phyloP scores from a whole-genome alignment of 768 basidiomycete genomes.

The Rhizopogon sp. region DNA sequence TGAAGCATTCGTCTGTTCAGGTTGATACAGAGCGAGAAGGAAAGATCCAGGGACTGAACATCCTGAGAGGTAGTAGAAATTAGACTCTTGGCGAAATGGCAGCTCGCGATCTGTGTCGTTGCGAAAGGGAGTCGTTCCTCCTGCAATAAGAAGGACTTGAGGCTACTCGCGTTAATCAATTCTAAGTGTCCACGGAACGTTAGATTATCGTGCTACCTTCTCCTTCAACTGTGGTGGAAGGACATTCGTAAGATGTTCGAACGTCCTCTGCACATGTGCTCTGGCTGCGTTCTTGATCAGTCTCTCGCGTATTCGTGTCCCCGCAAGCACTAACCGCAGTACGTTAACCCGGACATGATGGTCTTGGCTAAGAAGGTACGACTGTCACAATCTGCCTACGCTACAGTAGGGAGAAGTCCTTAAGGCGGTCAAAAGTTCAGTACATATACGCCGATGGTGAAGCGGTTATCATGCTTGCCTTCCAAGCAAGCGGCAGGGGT shows the following conservation, averaged over 20 bases:
- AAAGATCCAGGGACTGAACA: conserved; percentile 70
- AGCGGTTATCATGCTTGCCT: conserved; percentile 93
- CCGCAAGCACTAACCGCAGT: neutral
- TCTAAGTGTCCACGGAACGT: too few species aligned
- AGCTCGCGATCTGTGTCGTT: conserved; percentile 87
- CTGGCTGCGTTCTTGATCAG: neutral
- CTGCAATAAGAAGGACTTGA: conserved; percentile 65
- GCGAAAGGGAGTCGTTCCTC: conserved; percentile 56
- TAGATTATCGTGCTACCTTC: neutral
- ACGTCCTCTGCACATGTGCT: neutral
- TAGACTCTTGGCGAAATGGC: conserved; percentile 70
- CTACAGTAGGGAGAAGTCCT: too few species aligned
- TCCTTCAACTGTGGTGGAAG: neutral
- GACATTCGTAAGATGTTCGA: neutral
- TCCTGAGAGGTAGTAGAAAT: conserved; percentile 86
- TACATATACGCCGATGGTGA: conserved; percentile 59
- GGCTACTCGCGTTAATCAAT: conserved; percentile 35
- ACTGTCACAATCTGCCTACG: too few species aligned
- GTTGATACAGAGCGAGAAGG: conserved; percentile 55
- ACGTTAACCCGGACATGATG: neutral
- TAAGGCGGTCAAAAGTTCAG: too few species aligned
- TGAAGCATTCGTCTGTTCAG: conserved; percentile 38
- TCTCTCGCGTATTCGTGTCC: neutral
- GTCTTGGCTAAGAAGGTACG: too few species aligned
- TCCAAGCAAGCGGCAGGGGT: conserved; percentile 77